phyloP scores from a whole-genome alignment of 106 monocot genomes.

The Gastrodia elata region DNA sequence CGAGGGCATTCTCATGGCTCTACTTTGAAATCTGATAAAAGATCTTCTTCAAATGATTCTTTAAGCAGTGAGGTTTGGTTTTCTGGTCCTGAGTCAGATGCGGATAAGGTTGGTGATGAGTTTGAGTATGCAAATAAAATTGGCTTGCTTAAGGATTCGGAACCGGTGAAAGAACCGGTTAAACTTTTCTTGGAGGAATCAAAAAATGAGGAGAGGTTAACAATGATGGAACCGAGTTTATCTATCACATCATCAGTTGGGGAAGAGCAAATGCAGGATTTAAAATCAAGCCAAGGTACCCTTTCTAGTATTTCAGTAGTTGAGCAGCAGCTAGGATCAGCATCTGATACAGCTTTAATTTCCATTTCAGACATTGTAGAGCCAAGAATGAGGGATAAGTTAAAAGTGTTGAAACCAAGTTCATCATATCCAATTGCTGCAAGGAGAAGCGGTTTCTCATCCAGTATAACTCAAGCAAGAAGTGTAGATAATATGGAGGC shows the following conservation, averaged over 20 bases:
- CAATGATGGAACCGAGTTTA: not conserved
- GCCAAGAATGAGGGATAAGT: slow-evolving; percentile 1
- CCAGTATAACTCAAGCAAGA: not conserved
- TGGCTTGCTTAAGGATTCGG: slow-evolving; percentile 9
- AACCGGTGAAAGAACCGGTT: not conserved
- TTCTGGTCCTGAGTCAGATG: slow-evolving; percentile 60
- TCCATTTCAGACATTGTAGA: not conserved
- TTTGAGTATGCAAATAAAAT: slow-evolving; percentile 12
- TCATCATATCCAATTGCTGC: slow-evolving; percentile 6
- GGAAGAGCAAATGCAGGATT: not conserved
- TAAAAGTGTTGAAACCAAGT: slow-evolving; percentile 8
- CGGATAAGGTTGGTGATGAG: slow-evolving; percentile 15
- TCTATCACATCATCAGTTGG: slow-evolving; percentile 6
- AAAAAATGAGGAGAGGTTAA: not conserved
- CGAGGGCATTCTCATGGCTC: slow-evolving; percentile 29
- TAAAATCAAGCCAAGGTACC: not conserved
- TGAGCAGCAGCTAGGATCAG: not conserved
- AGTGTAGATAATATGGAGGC: not conserved
- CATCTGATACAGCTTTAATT: not conserved
- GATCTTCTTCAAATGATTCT: slow-evolving; percentile 65
- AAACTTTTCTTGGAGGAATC: not conserved
- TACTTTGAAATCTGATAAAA: slow-evolving; percentile 27
- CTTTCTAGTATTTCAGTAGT: not conserved
- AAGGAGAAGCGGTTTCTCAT: slow-evolving; percentile 4
- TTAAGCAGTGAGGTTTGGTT: slow-evolving; percentile 58